Evolutionary conservation across 352 stramenopile genomes (phyloP), one percentile per base, ranked within the genome.

Genomic region (Paralagenidium karlingii): DNA sequence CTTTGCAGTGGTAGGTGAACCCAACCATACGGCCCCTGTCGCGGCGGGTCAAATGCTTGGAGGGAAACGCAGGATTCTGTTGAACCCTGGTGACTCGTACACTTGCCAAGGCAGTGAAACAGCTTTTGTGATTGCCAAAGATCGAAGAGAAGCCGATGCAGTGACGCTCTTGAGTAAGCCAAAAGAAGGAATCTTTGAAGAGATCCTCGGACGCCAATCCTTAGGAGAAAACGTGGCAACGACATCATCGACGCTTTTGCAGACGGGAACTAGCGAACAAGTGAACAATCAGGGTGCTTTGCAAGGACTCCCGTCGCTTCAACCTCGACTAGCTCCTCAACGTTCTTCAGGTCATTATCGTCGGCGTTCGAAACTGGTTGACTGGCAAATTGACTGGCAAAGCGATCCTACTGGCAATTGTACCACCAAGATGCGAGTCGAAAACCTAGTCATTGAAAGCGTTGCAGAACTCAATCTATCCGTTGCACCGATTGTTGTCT

Each of bases 61-160:
- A n/a, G n/a, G n/a, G n/a, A n/a, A n/a, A n/a, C n/a, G n/a, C n/a
- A n/a, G n/a, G n/a, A 78, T 88, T 34, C 32, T 88, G 18, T 44
- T 91, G n/a, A 91, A 91, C 24, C 77, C 77, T 0, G 69, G 74
- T 1, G 66, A 80, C 36, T 68, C 77, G 10, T 91, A 88, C 47
- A 67, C 50, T 0, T 91, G 77, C 33, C 45, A 62, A 1, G 77
- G 77, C 29, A 55, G 63, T 2, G 77, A 91, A 33, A 68, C 58
- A 1, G 74, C 63, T 12, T 86, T 88, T 43, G 74, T 87, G 25
- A 73, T 91, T 36, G 74, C 77, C 16, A 61, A 71, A 33, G 79
- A 81, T 29, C 55, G 67, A 0, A 63, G 63, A 2, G 53, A 67
- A 30, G 67, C 67, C 11, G 60, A 78, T 18, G 47, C 60, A 16